These are phyloP conservation scores for Saturnispora galanensis DNA, from an alignment of 805 yeast genomes.

Conservation along the genomic window DNA sequence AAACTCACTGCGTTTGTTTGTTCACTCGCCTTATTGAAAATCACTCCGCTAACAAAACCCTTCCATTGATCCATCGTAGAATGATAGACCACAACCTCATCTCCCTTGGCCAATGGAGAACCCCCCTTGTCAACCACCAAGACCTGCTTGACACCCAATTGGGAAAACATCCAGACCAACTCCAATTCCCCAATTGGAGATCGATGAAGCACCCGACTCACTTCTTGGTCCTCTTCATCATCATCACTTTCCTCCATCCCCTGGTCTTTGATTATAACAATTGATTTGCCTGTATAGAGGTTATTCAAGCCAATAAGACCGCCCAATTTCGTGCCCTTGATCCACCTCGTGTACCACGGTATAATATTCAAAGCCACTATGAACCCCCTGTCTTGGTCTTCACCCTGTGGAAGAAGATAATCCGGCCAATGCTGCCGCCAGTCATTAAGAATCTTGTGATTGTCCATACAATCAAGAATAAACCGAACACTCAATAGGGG, in stretches of 20 bases:
- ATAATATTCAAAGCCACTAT: slow-evolving; percentile 29
- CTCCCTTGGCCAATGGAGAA: not conserved
- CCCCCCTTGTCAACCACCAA: not conserved
- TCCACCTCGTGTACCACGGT: slow-evolving; percentile 32
- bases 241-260: slow-evolving; percentile 2
- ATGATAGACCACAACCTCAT: no score
- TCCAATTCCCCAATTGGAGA: not conserved
- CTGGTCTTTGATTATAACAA: slow-evolving; percentile 29
- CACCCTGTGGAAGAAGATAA: slow-evolving; percentile 67
- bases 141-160: no score
- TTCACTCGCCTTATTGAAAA: no score
- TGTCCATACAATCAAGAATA: slow-evolving; percentile 38
- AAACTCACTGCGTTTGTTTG: no score
- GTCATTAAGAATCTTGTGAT: slow-evolving; percentile 7
- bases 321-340: slow-evolving; percentile 23
- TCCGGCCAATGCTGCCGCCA: slow-evolving; percentile 35
- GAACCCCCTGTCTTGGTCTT: slow-evolving; percentile 33
- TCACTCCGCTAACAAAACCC: no score
- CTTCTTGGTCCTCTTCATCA: not conserved
- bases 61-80: no score
- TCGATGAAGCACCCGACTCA: not conserved
- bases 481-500: slow-evolving; percentile 61
- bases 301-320: slow-evolving; percentile 36
- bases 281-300: slow-evolving; percentile 25
- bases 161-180: no score